Evolutionary conservation across 1,139 yeast species (phyloP), one percentile per base, ranked within the genome.

Genomic region (Yamadazyma atmosphaerica): DNA sequence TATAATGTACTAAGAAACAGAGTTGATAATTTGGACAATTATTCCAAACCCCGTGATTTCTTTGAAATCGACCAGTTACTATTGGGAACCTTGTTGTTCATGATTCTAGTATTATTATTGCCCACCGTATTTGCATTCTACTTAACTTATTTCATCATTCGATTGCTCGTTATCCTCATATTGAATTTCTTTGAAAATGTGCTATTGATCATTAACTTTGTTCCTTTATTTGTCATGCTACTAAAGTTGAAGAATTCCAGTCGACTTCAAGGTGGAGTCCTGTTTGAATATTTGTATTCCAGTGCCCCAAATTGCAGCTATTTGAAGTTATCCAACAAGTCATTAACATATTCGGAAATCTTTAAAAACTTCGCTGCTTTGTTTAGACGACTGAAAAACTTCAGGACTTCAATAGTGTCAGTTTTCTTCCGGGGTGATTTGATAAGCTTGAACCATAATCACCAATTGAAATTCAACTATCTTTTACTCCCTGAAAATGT

Each of bases 121-220:
- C 98, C 98, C 1, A 92, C 99, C 0, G 85, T 88, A 4, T 61
- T 84, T 54, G 94, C 94, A 26, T 92, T 90, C 56, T 92, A 94
- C 56, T 55, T 82, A 26, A 78, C 84, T 34, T 92, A 88, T 59
- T 85, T 88, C 16, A 48, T 74, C 0, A 63, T 82, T 9, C 66
- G 90, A 38, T 55, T 88, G 24, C 46, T 70, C 0, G 69, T 80
- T 6, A 65, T 88, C 33, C 46, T 71, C 6, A 41, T 72, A 5
- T 68, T 78, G 35, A 81, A 84, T 13, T 46, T 69, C 1, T 61
- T 85, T 24, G 95, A 88, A 51, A 70, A 83, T 34, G 42, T 73
- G 0, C 72, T 87, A 43, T 80, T 92, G 9, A 60, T 80, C 30
- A 58, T 89, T 38, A 90, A 89, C 53, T 92, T 89, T 56, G 79